Percentiles rank a stretch among this genome's conserved stretches.
These are phyloP conservation scores for Auriscalpium orientale DNA, from an alignment of 768 basidiomycete species.

Conservation along the genomic window DNA sequence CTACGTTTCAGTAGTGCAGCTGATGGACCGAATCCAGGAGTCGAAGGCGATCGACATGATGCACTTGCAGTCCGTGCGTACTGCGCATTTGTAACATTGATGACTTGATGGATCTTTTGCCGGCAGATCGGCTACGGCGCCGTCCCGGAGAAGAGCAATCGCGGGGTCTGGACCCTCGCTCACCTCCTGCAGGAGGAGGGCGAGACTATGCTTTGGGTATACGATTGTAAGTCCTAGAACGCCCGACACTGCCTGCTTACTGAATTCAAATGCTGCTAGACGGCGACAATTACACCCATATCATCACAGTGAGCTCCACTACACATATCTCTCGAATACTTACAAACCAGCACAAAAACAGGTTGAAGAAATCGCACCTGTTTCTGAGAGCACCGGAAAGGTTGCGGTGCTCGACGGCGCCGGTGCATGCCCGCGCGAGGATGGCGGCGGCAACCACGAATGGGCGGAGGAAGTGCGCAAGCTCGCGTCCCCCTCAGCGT, in stretches of 20 bases:
- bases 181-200: constrained; percentile 4
- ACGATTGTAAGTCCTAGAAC: not conserved
- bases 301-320: not conserved
- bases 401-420: constrained; percentile 2
- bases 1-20: too few relatives aligned
- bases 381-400: not conserved
- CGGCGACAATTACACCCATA: constrained; percentile 1
- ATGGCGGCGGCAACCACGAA: not conserved
- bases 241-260: not conserved
- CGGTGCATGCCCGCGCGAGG: constrained; percentile 4
- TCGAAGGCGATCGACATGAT: constrained; percentile 1
- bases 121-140: not conserved
- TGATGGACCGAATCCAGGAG: not conserved
- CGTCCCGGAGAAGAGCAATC: not conserved
- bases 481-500: not conserved
- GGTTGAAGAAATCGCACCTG: constrained; percentile 3
- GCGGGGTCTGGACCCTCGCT: constrained; percentile 1
- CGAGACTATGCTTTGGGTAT: constrained; percentile 1
- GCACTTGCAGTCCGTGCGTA: not conserved
- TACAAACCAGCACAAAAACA: not conserved
- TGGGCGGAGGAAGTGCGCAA: not conserved
- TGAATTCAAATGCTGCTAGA: not conserved
- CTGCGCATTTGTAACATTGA: not conserved
- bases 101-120: not conserved
- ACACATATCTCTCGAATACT: not conserved